Conservation (phyloP, 2,329 filamentous ascomycete genomes). For the Alternaria solani region DNA sequence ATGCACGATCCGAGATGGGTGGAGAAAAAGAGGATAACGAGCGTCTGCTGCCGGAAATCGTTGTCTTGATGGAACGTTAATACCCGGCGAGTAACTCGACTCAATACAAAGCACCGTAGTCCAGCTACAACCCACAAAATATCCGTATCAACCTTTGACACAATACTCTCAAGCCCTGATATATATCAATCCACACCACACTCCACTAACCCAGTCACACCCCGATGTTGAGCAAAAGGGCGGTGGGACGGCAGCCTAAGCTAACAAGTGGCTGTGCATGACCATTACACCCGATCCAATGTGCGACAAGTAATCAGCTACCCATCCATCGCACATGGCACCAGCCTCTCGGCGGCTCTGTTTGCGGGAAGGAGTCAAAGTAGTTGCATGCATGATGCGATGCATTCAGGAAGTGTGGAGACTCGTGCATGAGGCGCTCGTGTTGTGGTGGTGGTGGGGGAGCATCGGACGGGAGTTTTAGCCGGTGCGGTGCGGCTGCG, state of each 20-base stretch:
- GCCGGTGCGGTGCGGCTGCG: neutral
- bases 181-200: neutral
- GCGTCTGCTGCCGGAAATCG: neutral
- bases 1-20: neutral
- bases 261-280: constrained; percentile 1
- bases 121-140: neutral
- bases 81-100: neutral
- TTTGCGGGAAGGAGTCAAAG: neutral
- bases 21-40: no score
- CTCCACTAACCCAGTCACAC: neutral
- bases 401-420: neutral
- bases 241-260: neutral
- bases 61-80: neutral
- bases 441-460: neutral
- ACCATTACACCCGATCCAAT: neutral
- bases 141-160: neutral
- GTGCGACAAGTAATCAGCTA: neutral
- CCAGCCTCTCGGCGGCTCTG: neutral
- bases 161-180: neutral
- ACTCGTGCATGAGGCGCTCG: neutral
- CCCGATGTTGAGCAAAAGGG: neutral
- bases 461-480: neutral
- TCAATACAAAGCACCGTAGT: neutral
- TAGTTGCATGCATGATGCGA: neutral
- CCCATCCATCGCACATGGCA: neutral